Evolutionary conservation across 73 alveolate genomes (phyloP).

Genomic region (Paramecium bursaria): DNA sequence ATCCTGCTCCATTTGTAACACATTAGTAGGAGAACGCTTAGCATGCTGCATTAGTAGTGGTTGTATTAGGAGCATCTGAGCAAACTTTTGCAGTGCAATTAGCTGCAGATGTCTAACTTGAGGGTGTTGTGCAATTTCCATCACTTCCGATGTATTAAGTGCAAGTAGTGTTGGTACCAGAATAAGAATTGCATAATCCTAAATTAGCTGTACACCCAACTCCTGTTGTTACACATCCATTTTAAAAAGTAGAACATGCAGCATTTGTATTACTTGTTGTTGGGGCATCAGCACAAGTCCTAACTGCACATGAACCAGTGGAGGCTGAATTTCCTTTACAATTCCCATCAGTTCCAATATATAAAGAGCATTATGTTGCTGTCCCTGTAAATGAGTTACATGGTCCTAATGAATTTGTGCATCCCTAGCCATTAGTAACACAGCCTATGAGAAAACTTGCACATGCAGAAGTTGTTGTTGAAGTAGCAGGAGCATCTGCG

Average conservation of each 20-base stretch:
- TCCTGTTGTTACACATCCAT: constrained; percentile 27
- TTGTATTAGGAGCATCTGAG: constrained; percentile 4
- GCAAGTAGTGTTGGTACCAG: constrained; percentile 26
- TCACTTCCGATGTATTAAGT: constrained; percentile 51
- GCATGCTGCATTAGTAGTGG: constrained; percentile 4
- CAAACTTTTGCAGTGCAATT: constrained; percentile 14
- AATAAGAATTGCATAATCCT: constrained; percentile 2
- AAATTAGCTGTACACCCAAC: no score
- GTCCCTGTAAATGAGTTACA: constrained; percentile 25
- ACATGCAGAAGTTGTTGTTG: constrained; percentile 7
- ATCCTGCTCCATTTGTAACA: constrained; percentile 42
- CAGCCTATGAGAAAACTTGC: constrained; percentile 28
- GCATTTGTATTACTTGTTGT: constrained; percentile 19
- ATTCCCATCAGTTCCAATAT: neutral
- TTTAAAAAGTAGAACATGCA: neutral
- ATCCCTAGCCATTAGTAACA: constrained; percentile 53
- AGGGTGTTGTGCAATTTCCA: constrained; percentile 51
- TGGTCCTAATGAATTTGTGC: neutral
- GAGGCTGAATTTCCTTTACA: constrained; percentile 20
- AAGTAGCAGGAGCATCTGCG: no score
- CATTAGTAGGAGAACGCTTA: neutral
- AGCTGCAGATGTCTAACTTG: neutral
- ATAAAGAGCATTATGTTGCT: neutral
- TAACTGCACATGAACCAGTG: no score
- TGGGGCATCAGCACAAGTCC: no score